A percentile compares a stretch with the other conserved stretches of the same genome.
phyloP scores from a whole-genome alignment of 495 filamentous ascomycete species.

The Chlorociboria aeruginascens region DNA sequence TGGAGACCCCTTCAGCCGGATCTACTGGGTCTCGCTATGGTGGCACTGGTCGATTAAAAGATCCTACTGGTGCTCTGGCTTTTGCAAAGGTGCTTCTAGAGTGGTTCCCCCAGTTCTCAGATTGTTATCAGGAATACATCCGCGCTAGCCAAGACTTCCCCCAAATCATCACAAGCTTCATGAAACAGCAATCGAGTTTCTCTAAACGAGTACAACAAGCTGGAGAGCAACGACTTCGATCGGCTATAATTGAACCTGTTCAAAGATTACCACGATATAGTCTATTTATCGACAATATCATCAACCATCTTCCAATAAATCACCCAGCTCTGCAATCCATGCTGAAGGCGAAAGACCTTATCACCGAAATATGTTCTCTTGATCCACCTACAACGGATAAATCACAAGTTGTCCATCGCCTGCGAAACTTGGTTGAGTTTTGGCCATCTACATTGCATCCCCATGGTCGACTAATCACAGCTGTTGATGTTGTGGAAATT shows the following conservation, averaged over 20 bases:
- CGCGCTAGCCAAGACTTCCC: conserved; percentile 74
- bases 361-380: conserved; percentile 89
- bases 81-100: conserved; percentile 70
- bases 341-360: conserved; percentile 76
- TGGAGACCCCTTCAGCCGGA: conserved; percentile 45
- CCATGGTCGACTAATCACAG: conserved; percentile 69
- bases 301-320: conserved; percentile 65
- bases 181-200: conserved; percentile 70
- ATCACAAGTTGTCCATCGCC: conserved; percentile 53
- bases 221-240: conserved; percentile 83
- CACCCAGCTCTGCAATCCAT: conserved; percentile 72
- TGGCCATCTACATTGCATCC: conserved; percentile 71
- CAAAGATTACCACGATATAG: conserved; percentile 92
- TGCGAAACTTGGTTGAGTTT: conserved; percentile 61
- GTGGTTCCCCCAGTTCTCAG: conserved; percentile 83
- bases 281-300: conserved; percentile 90
- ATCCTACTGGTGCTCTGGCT: conserved; percentile 60
- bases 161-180: conserved; percentile 60
- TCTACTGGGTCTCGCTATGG: conserved; percentile 26
- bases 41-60: conserved; percentile 35
- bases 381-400: conserved; percentile 58
- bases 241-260: conserved; percentile 91
- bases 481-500: conserved; percentile 71
- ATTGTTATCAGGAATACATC: conserved; percentile 86
- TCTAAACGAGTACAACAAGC: conserved; percentile 65